Conservation (phyloP, 2,329 filamentous ascomycete genomes). For the Aspergillus ustus region DNA sequence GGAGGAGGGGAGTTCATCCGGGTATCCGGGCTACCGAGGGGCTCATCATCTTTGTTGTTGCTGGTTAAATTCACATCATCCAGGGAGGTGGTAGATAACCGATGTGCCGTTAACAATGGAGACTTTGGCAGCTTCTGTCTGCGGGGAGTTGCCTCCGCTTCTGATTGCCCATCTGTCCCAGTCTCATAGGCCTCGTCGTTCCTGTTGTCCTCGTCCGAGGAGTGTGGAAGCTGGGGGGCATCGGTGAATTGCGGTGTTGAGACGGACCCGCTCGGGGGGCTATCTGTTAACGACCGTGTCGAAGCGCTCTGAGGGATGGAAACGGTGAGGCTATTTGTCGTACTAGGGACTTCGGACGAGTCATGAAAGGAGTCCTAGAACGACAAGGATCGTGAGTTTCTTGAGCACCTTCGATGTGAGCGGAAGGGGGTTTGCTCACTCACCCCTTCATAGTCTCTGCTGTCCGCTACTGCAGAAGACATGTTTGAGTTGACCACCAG, state of each 20-base stretch:
- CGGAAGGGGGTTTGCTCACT: slow-evolving; percentile 20
- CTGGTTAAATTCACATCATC: slow-evolving; percentile 68
- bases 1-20: slow-evolving; percentile 35
- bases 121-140: slow-evolving; percentile 52
- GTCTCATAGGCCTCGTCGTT: slow-evolving; percentile 30
- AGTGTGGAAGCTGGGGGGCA: slow-evolving; percentile 33
- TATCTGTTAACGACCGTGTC: slow-evolving; percentile 64
- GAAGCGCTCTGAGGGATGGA: slow-evolving; percentile 51
- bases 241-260: slow-evolving; percentile 44
- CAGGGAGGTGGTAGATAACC: slow-evolving; percentile 62
- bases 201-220: slow-evolving; percentile 29
- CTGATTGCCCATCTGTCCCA: slow-evolving; percentile 33
- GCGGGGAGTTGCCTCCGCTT: slow-evolving; percentile 39
- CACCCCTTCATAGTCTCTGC: slow-evolving; percentile 50
- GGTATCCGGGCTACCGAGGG: slow-evolving; percentile 32
- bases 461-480: slow-evolving; percentile 42
- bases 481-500: slow-evolving; percentile 28
- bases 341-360: slow-evolving; percentile 58
- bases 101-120: slow-evolving; percentile 57
- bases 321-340: slow-evolving; percentile 33
- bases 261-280: slow-evolving; percentile 45
- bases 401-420: slow-evolving; percentile 13
- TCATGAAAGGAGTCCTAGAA: slow-evolving; percentile 82
- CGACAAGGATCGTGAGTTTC: slow-evolving; percentile 8
- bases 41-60: slow-evolving; percentile 59